Evolutionary conservation across 2,329 filamentous ascomycete genomes (phyloP).

Genomic region (Bipolaris victoriae): DNA sequence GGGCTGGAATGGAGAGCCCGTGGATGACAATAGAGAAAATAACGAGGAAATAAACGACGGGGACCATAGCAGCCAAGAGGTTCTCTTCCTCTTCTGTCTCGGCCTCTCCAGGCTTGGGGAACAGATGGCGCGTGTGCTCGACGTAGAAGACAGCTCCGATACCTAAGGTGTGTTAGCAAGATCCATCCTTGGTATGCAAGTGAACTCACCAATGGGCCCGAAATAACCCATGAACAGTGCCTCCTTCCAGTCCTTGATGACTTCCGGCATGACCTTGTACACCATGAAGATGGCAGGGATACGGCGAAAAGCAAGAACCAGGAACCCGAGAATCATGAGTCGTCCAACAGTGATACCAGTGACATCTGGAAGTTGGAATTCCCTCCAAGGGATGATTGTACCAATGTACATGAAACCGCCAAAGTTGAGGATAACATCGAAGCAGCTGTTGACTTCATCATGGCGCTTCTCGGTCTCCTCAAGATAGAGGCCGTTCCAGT

Average conservation of each 20-base stretch:
- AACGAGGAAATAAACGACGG: constrained; percentile 57
- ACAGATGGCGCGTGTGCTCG: constrained; percentile 53
- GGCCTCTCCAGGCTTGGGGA: constrained; percentile 51
- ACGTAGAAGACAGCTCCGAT: constrained; percentile 56
- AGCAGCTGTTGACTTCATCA: constrained; percentile 65
- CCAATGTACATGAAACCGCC: constrained; percentile 67
- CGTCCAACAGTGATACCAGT: constrained; percentile 61
- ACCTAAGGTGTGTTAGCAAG: constrained; percentile 20
- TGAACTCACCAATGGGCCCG: constrained; percentile 47
- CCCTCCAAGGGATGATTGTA: constrained; percentile 60
- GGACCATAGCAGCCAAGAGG: constrained; percentile 50
- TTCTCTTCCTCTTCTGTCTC: constrained; percentile 50
- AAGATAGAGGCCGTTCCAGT: constrained; percentile 68
- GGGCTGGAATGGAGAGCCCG: constrained; percentile 56
- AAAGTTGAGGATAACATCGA: constrained; percentile 66
- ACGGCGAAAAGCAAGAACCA: constrained; percentile 62
- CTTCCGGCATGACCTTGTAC: constrained; percentile 63
- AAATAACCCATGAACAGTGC: constrained; percentile 67
- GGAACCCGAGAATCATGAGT: constrained; percentile 59
- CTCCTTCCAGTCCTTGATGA: constrained; percentile 62
- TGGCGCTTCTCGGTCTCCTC: constrained; percentile 62
- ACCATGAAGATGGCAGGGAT: constrained; percentile 62
- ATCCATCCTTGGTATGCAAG: not conserved
- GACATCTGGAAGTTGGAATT: constrained; percentile 60
- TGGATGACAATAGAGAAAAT: constrained; percentile 56